A percentile compares a stretch with the other conserved stretches of the same genome.
These are phyloP conservation scores for Cucurbita moschata DNA, from an alignment of 306 rosid genomes.

Conservation along the genomic window DNA sequence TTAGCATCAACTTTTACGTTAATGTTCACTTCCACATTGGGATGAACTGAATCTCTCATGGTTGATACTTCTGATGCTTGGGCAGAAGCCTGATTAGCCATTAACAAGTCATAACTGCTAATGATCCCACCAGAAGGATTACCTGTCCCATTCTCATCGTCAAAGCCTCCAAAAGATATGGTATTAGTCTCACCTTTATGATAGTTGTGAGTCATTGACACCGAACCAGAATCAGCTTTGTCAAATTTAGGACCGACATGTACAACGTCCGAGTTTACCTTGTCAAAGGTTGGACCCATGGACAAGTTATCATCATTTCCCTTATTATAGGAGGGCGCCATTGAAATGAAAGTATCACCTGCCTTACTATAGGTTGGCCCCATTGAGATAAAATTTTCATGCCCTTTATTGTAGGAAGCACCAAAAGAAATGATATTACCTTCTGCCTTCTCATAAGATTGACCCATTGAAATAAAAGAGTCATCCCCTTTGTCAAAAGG, in stretches of 20 bases:
- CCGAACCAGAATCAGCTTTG: constrained; percentile 39
- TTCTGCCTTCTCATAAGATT: constrained; percentile 55
- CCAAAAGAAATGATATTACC: constrained; percentile 46
- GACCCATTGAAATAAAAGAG: constrained; percentile 65
- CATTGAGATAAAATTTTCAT: constrained; percentile 40
- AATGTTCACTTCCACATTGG: constrained; percentile 30
- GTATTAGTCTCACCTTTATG: constrained; percentile 42
- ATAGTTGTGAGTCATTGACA: constrained; percentile 33
- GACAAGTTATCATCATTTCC: constrained; percentile 35
- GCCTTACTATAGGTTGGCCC: constrained; percentile 46
- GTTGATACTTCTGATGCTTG: constrained; percentile 34
- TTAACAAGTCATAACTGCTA: constrained; percentile 44
- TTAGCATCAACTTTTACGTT: constrained; percentile 30
- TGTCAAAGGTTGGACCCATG: constrained; percentile 43
- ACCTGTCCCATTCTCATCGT: constrained; percentile 34
- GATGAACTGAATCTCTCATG: constrained; percentile 36
- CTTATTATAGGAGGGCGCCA: constrained; percentile 41
- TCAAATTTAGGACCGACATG: constrained; percentile 33
- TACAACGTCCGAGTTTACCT: constrained; percentile 36
- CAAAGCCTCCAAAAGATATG: constrained; percentile 63
- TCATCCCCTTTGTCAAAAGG: constrained; percentile 50
- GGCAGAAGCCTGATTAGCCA: constrained; percentile 40
- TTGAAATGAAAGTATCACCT: constrained; percentile 43
- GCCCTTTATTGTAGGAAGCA: constrained; percentile 50
- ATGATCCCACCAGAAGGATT: constrained; percentile 52